phyloP scores from a whole-genome alignment of 2,329 filamentous ascomycete species.

The Elsinoe australis region DNA sequence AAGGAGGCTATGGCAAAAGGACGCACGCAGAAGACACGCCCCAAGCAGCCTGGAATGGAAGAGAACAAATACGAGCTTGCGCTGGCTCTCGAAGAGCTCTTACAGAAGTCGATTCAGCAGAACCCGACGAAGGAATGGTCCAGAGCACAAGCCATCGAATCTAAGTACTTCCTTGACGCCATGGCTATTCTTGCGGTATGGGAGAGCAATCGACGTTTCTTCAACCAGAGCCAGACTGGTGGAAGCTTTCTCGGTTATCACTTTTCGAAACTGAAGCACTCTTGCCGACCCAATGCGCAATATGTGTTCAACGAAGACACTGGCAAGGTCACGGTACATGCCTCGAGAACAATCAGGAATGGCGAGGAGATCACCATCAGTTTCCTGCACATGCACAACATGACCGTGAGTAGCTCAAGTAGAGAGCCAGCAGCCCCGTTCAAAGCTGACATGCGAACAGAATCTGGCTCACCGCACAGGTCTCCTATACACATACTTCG shows the following conservation, averaged over 20 bases:
- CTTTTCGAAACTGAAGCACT: conserved; percentile 14
- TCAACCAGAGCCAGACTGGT: background rate
- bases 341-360: conserved; percentile 15
- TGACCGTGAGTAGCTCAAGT: background rate
- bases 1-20: too few relatives aligned
- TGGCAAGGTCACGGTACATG: conserved; percentile 15
- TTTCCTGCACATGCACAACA: conserved; percentile 4
- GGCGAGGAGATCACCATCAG: conserved; percentile 21
- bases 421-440: too few relatives aligned
- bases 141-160: background rate
- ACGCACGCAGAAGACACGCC: too few relatives aligned
- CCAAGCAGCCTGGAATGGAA: too few relatives aligned
- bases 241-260: background rate
- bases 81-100: too few relatives aligned
- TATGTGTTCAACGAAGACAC: conserved; percentile 18
- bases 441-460: too few relatives aligned
- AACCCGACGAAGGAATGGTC: too few relatives aligned
- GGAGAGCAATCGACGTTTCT: background rate
- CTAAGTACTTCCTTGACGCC: background rate
- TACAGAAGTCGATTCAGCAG: too few relatives aligned
- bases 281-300: conserved; percentile 20
- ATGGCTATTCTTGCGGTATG: background rate
- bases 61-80: too few relatives aligned
- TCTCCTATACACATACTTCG: background rate
- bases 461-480: background rate